Conservation (phyloP, 495 filamentous ascomycete genomes). For the Xylaria bambusicola region DNA sequence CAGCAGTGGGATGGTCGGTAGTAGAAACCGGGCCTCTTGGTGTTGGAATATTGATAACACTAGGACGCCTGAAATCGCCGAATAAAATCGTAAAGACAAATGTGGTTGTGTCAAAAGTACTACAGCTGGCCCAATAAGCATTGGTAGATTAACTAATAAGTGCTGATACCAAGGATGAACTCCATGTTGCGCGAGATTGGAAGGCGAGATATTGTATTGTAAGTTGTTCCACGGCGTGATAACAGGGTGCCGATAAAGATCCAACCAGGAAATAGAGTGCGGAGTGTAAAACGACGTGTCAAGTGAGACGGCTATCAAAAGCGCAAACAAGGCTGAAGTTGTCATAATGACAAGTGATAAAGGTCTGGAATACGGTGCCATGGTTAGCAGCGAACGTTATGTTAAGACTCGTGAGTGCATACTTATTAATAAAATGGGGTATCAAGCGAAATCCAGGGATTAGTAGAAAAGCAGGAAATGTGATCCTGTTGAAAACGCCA, state of each 20-base stretch:
- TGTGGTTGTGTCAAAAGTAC: constrained; percentile 63
- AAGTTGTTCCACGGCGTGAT: constrained; percentile 93
- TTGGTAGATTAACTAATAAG: constrained; percentile 77
- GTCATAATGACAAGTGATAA: constrained; percentile 63
- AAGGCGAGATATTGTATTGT: constrained; percentile 73
- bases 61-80: constrained; percentile 77
- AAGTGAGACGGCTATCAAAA: constrained; percentile 69
- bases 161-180: constrained; percentile 93
- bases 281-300: constrained; percentile 82
- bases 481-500: constrained; percentile 93
- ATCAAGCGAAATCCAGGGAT: constrained; percentile 78
- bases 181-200: constrained; percentile 86
- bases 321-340: constrained; percentile 60
- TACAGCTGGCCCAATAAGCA: constrained; percentile 87
- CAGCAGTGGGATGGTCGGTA: constrained; percentile 85
- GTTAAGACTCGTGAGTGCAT: constrained; percentile 27
- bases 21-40: constrained; percentile 92
- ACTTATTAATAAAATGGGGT: constrained; percentile 84
- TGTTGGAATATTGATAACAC: constrained; percentile 85
- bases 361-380: constrained; percentile 53
- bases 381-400: constrained; percentile 27
- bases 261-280: constrained; percentile 57
- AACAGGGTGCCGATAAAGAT: constrained; percentile 60
- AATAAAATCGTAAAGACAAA: constrained; percentile 62
- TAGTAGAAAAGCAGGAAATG: constrained; percentile 88